Evolutionary conservation across 2,329 filamentous ascomycete species (phyloP).

Genomic region (Ciborinia camelliae): DNA sequence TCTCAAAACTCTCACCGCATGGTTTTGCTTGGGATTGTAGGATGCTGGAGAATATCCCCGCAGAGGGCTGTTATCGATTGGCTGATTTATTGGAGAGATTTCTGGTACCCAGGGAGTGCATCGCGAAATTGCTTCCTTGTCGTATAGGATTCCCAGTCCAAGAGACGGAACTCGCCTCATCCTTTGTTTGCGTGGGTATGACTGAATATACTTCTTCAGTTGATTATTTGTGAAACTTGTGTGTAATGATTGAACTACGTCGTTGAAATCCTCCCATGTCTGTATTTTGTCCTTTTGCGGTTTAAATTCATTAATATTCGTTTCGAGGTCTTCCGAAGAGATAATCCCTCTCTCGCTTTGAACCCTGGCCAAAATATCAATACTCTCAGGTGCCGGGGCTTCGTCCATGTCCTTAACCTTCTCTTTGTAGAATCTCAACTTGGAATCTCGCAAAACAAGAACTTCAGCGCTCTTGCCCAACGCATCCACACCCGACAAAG

Average conservation of each 20-base stretch:
- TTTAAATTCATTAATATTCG: conserved; percentile 35
- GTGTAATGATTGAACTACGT: conserved; percentile 31
- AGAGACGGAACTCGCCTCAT: neutral
- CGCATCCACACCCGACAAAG: conserved; percentile 18
- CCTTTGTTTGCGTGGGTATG: neutral
- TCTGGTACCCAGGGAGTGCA: conserved; percentile 35
- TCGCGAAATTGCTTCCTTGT: conserved; percentile 20
- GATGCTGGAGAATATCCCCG: conserved; percentile 33
- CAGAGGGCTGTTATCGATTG: conserved; percentile 28
- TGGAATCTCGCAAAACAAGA: conserved; percentile 36
- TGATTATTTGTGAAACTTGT: conserved; percentile 35
- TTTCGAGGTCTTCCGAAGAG: conserved; percentile 30
- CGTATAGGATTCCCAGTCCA: neutral
- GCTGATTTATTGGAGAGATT: conserved; percentile 25
- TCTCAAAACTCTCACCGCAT: conserved; percentile 31
- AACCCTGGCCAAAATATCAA: conserved; percentile 36
- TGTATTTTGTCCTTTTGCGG: conserved; percentile 25
- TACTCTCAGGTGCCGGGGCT: conserved; percentile 22
- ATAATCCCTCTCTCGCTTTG: conserved; percentile 34
- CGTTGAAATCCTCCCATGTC: conserved; percentile 32
- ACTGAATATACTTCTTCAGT: conserved; percentile 32
- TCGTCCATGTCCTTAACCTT: neutral
- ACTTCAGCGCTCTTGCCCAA: conserved; percentile 32
- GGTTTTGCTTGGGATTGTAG: conserved; percentile 33
- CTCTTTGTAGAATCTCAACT: conserved; percentile 22